Conservation (phyloP, 106 monocot genomes). For the Platanthera guangdongensis region DNA sequence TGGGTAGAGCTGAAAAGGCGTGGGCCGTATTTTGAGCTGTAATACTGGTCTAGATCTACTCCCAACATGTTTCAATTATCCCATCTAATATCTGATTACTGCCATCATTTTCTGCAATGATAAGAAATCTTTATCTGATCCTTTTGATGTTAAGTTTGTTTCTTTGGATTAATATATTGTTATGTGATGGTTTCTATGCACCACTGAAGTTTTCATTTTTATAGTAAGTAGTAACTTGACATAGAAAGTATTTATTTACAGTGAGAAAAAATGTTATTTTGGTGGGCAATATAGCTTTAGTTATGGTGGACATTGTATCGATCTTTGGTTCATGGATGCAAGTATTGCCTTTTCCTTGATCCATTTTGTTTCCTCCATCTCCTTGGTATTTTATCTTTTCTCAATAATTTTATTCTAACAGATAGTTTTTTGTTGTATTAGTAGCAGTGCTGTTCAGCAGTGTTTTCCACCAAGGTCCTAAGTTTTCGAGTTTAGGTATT, state of each 20-base stretch:
- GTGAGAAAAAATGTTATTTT: background rate
- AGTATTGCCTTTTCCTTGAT: background rate
- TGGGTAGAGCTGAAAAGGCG: conserved; percentile 38
- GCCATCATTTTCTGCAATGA: conserved; percentile 26
- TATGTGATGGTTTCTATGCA: conserved; percentile 26
- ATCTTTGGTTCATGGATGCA: background rate
- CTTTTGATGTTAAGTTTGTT: too few relatives aligned
- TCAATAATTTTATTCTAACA: too few relatives aligned
- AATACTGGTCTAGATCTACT: background rate
- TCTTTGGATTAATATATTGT: conserved; percentile 1
- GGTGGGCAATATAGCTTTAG: background rate
- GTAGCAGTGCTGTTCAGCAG: too few relatives aligned
- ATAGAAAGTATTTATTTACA: background rate
- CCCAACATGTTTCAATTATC: conserved; percentile 15
- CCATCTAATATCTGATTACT: conserved; percentile 15
- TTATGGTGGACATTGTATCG: background rate
- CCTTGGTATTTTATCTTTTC: too few relatives aligned
- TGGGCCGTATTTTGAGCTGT: conserved; percentile 25
- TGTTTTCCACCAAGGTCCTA: too few relatives aligned
- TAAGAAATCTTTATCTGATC: background rate
- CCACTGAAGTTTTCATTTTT: background rate
- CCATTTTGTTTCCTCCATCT: too few relatives aligned
- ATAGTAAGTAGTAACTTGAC: background rate
- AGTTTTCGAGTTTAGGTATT: too few relatives aligned
- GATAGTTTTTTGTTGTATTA: too few relatives aligned